Evolutionary conservation across 2,329 filamentous ascomycete species (phyloP), one percentile per base, ranked within the genome.

Genomic region (Metarhizium sp.): DNA sequence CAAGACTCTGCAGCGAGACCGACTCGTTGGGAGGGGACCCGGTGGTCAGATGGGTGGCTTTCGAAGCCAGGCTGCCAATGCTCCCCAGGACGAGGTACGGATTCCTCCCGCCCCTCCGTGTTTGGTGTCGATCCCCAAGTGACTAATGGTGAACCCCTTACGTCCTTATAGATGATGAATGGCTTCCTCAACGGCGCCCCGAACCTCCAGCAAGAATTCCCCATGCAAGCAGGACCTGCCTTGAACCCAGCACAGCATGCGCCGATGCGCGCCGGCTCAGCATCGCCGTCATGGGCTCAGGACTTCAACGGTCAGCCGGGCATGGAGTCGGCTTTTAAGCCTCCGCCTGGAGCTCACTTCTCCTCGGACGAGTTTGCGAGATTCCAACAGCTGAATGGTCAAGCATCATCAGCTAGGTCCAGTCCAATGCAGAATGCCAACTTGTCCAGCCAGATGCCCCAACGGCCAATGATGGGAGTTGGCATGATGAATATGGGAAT

Each of bases 1-100:
- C 76, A 95, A 92, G 74, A 94, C 89, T 56, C 77, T 97, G 56
- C 94, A 97, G 74, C 82, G 92, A 66, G 94, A 99, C 72, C 84
- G 94, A 57, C 78, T 97, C 59, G 85, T 89, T 58, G 90, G 89
- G 59, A 78, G 86, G 61, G 85, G 84, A 0, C 86, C 88, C 0
- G 84, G 81, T 47, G 85, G 81, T 7, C 76, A 87, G 65, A 79
- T 88, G 65, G 87, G 88, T 68, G 83, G 88, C 64, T 92, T 95
- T 77, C 82, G 90, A 60, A 92, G 82, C 68, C 80, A 81, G 62
- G 80, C 79, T 56, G 82, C 84, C 68, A 83, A 82, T 64, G 81
- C 80, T 46, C 83, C 83, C 50, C 88, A 91, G 63, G 90, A 95
- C 68, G 84, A 88, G 78, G 88, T 82, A 69, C 52, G 70, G 58